Percentiles rank a stretch among this genome's conserved stretches.
Conservation (phyloP, 2,329 filamentous ascomycete species). For the Aspergillus puulaauensis region DNA sequence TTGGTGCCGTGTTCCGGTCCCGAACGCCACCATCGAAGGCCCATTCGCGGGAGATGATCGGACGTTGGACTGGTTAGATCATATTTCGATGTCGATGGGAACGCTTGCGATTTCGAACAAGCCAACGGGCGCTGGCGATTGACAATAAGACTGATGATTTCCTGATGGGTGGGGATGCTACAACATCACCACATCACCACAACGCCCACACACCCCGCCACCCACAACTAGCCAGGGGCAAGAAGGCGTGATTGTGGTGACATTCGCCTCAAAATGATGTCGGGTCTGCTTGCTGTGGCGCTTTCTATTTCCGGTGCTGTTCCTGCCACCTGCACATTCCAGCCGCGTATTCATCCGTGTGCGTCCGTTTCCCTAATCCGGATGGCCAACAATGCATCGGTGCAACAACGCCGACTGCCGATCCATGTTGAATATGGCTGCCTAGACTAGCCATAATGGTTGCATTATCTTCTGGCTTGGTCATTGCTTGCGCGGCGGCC, state of each 20-base stretch:
- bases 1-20: neutral
- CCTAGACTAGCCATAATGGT: slow-evolving; percentile 6
- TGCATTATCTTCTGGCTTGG: neutral
- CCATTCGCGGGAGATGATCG: neutral
- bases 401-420: neutral
- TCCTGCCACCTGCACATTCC: neutral
- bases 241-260: too few relatives aligned
- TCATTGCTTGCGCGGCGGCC: slow-evolving; percentile 19
- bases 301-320: too few relatives aligned
- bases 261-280: too few relatives aligned
- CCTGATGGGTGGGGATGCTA: too few relatives aligned
- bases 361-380: neutral
- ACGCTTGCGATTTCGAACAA: slow-evolving; percentile 13
- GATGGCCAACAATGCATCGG: neutral
- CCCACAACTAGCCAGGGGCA: too few relatives aligned
- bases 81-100: slow-evolving; percentile 15
- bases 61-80: slow-evolving; percentile 14
- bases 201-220: too few relatives aligned
- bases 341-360: neutral
- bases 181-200: too few relatives aligned
- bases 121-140: neutral
- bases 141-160: too few relatives aligned
- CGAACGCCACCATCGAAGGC: neutral
- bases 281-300: too few relatives aligned
- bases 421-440: neutral